These are phyloP conservation scores for Hortaea sp. DNA, from an alignment of 2,329 filamentous ascomycete genomes.

Conservation along the genomic window DNA sequence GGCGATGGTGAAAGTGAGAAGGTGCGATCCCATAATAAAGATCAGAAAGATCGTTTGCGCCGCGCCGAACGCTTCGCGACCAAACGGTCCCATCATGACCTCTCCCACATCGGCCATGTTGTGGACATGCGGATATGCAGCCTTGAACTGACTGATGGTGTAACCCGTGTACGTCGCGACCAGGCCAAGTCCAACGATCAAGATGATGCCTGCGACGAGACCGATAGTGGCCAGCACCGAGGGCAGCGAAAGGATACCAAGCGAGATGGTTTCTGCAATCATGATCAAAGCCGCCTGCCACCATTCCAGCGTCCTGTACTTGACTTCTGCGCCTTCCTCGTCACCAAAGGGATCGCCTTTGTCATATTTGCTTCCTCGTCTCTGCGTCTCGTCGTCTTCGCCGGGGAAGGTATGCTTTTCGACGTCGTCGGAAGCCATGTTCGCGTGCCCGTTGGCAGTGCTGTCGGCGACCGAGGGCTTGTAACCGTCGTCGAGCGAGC, in stretches of 20 bases:
- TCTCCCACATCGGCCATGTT: slow-evolving; percentile 61
- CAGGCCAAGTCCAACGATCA: slow-evolving; percentile 44
- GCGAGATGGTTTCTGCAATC: slow-evolving; percentile 48
- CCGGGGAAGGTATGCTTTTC: slow-evolving; percentile 1
- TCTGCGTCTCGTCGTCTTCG: not conserved
- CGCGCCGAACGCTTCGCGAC: slow-evolving; percentile 53
- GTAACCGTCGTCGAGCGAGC: not conserved
- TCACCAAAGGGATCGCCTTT: slow-evolving; percentile 4
- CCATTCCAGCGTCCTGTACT: slow-evolving; percentile 16
- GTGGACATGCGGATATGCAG: slow-evolving; percentile 36
- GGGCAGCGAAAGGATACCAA: slow-evolving; percentile 47
- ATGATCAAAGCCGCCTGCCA: slow-evolving; percentile 32
- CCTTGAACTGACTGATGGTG: slow-evolving; percentile 51
- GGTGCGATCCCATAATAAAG: slow-evolving; percentile 60
- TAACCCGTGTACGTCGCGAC: slow-evolving; percentile 52
- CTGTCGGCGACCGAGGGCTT: not conserved
- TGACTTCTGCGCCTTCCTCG: slow-evolving; percentile 2
- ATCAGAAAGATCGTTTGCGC: slow-evolving; percentile 56
- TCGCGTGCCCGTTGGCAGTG: not conserved
- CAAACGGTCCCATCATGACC: slow-evolving; percentile 50
- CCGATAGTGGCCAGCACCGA: slow-evolving; percentile 44
- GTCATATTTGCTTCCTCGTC: slow-evolving; percentile 2
- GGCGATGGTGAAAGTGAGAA: slow-evolving; percentile 61
- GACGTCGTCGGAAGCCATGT: not conserved
- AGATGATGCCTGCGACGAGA: slow-evolving; percentile 44